A percentile compares a stretch with the other conserved stretches of the same genome.
Evolutionary conservation across 2,329 filamentous ascomycete species (phyloP).

Genomic region (Knoxdaviesia proteae): DNA sequence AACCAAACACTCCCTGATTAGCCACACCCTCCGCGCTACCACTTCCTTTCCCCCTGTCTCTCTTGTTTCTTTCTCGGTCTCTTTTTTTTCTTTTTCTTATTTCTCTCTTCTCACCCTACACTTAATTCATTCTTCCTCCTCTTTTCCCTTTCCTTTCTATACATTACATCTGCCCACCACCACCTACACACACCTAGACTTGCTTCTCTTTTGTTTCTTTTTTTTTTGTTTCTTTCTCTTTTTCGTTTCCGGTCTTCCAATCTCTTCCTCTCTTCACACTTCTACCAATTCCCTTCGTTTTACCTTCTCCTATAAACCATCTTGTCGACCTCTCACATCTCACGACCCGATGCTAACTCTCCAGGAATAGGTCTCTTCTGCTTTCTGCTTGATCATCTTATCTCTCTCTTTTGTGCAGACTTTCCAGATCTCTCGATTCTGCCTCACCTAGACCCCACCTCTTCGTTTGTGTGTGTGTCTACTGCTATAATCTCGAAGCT

Average conservation of each 20-base stretch:
- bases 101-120: too few species aligned
- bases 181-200: too few species aligned
- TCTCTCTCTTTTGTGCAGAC: too few species aligned
- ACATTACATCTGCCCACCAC: neutral
- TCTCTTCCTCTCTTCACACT: neutral
- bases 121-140: neutral
- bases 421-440: too few species aligned
- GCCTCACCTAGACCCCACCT: too few species aligned
- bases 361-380: too few species aligned
- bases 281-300: neutral
- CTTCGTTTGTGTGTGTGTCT: too few species aligned
- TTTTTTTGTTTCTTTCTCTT: conserved; percentile 1
- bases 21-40: neutral
- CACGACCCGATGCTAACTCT: too few species aligned
- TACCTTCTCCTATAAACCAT: neutral
- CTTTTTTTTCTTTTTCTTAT: neutral
- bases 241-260: neutral
- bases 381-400: too few species aligned
- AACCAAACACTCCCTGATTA: too few species aligned
- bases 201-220: neutral
- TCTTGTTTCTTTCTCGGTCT: neutral
- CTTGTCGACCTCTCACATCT: too few species aligned
- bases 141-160: neutral
- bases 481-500: too few species aligned
- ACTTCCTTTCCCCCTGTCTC: neutral